These are phyloP conservation scores for Scolecobasidium constrictum DNA, from an alignment of 2,329 filamentous ascomycete species.

Conservation along the genomic window DNA sequence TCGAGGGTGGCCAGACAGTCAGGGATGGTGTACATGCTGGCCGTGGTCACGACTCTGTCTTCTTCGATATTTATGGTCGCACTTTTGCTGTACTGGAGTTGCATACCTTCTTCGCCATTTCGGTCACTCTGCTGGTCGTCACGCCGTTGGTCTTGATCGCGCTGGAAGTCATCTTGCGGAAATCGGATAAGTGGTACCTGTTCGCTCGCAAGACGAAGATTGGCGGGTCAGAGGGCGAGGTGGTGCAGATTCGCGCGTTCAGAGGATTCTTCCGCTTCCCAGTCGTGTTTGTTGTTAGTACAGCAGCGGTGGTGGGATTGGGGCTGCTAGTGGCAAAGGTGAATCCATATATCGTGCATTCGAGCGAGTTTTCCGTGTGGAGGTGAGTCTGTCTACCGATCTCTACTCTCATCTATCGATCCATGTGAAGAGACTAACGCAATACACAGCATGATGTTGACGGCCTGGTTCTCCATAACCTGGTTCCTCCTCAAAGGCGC, in stretches of 20 bases:
- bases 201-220: constrained; percentile 58
- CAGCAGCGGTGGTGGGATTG: constrained; percentile 57
- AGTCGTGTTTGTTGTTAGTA: constrained; percentile 58
- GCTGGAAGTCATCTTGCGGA: constrained; percentile 57
- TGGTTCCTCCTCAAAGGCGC: constrained; percentile 77
- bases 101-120: constrained; percentile 78
- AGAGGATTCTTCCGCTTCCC: constrained; percentile 79
- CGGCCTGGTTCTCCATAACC: constrained; percentile 66
- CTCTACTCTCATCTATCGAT: background rate
- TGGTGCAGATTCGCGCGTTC: constrained; percentile 60
- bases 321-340: constrained; percentile 68
- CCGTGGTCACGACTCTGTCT: constrained; percentile 60
- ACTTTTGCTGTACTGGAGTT: constrained; percentile 69
- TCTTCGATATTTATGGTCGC: constrained; percentile 86
- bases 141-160: constrained; percentile 63
- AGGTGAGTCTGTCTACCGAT: constrained; percentile 18
- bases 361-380: constrained; percentile 80
- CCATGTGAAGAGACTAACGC: constrained; percentile 3
- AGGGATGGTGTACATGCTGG: constrained; percentile 56
- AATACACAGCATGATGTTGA: constrained; percentile 58
- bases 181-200: constrained; percentile 76
- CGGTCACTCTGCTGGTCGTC: constrained; percentile 69
- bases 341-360: constrained; percentile 87
- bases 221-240: constrained; percentile 44
- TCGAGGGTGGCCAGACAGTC: constrained; percentile 49